Base-by-base conservation (phyloP, 768 basidiomycete species). In the Paxillus rubicundulus region DNA sequence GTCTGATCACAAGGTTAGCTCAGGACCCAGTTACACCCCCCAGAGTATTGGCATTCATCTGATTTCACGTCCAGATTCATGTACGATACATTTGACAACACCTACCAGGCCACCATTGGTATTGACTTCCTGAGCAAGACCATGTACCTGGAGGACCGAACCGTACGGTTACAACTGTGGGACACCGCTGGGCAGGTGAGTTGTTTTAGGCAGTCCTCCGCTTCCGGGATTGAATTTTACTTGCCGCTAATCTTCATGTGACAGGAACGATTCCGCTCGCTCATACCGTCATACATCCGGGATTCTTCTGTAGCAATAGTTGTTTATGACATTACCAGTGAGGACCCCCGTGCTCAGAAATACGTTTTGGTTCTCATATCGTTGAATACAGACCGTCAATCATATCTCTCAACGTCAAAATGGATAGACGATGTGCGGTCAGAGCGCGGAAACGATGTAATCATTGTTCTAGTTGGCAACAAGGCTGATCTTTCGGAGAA, bases 31-130 rank as follows among this genome's bases (percentile, higher is more conserved):
- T 47, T 49, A 18, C 32, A 40, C 24, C 40, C 42, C 34, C 16
- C 14, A 36, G 18, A 38, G 16, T 40, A 4, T 49, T 55, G 43
- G 45, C 36, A 12, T 52, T 50, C 48, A 60, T 27, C 33, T 43
- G n/a, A 3, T 14, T n/a, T 14, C 42, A 17, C 20, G 16, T 24
- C 32, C 60, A 95, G 92, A 74, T 90, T 91, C 70, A 95, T 98
- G 97, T 99, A 99, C 70, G 97, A 99, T 74, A 98, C 97, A 1
- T 99, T 99, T 71, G 97, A 99, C 78, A 98, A 98, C 72, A 98
- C 96, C 40, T 99, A 99, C 71, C 92, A 93, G 69, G 93, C 93
- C 17, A 96, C 93, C 9, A 96, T 96, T 67, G 93, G 96, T 52
- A 99, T 99, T 72, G 97, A 99, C 75, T 99, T 99, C 70, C 77